These are phyloP conservation scores for Senna siamea DNA, from an alignment of 306 rosid genomes.

Conservation along the genomic window DNA sequence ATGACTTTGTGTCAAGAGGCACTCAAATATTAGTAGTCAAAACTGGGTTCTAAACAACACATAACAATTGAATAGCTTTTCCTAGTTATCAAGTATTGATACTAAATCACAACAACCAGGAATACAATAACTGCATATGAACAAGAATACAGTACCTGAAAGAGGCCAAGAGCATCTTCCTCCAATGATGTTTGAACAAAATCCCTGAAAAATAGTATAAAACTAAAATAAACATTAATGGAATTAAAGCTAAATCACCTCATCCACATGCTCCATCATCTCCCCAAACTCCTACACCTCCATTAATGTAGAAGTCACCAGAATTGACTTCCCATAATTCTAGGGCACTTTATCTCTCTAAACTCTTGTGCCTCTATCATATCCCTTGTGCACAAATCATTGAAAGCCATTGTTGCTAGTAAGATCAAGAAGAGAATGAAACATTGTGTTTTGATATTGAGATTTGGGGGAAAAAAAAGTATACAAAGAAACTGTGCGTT, in stretches of 20 bases:
- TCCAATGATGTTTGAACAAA: conserved; percentile 79
- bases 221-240: conserved; percentile 21
- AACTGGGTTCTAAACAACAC: background rate
- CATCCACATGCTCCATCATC: no score
- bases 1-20: background rate
- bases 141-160: conserved; percentile 65
- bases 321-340: no score
- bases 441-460: no score
- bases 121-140: conserved; percentile 39
- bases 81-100: conserved; percentile 38
- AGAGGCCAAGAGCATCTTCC: conserved; percentile 98
- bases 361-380: no score
- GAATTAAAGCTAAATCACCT: conserved; percentile 35
- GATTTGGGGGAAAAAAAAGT: no score
- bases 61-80: conserved; percentile 30
- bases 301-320: no score
- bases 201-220: conserved; percentile 62
- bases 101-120: conserved; percentile 36
- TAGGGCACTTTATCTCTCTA: no score
- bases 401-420: no score
- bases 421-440: no score
- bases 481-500: no score
- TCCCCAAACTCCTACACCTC: no score
- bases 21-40: conserved; percentile 6
- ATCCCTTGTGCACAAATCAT: no score